Evolutionary conservation across 169 alveolate genomes (phyloP), one percentile per base, ranked within the genome.

Genomic region (Theileria parva): DNA sequence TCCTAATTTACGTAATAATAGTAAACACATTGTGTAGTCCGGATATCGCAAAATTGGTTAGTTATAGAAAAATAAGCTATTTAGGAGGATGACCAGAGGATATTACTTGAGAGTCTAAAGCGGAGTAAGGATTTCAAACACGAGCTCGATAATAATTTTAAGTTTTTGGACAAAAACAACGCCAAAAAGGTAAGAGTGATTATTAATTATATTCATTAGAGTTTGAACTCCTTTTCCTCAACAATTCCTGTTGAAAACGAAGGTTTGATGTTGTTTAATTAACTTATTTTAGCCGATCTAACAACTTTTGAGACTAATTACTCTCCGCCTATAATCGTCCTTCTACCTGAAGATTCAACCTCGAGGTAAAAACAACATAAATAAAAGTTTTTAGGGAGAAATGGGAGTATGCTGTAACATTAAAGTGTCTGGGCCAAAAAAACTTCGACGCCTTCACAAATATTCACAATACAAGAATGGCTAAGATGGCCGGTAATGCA

Each of bases 81-180:
- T 17, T 39, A 81, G 88, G 88, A 81, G 57, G 48, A 64, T n/a
- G 88, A 81, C 48, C 88, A 81, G 85, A 63, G 75, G 88, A n/a
- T 81, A 30, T 66, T 81, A 64, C 0, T 81, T 30, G 77, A 81
- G 15, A 65, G 75, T 75, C 15, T 81, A 25, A 77, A 81, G 34
- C 79, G 44, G 25, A 64, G 74, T 15, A 68, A 44, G 23, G 39
- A 63, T 19, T 73, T 57, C 3, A 50, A 76, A 12, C 80, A 15
- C 4, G 61, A 81, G 64, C 59, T 81, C 74, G 48, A 81, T 75
- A 74, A 72, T 6, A 60, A 81, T 37, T 79, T 81, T 13, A 63
- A 81, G 23, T 21, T 21, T 6, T 60, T 81, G 51, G 72, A 81
- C 60, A 81, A 72, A 50, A 74, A 34, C 37, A 63, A 57, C 71